Conservation (phyloP, 371 early-diverging fungal species). For the Coemansia sp. region DNA sequence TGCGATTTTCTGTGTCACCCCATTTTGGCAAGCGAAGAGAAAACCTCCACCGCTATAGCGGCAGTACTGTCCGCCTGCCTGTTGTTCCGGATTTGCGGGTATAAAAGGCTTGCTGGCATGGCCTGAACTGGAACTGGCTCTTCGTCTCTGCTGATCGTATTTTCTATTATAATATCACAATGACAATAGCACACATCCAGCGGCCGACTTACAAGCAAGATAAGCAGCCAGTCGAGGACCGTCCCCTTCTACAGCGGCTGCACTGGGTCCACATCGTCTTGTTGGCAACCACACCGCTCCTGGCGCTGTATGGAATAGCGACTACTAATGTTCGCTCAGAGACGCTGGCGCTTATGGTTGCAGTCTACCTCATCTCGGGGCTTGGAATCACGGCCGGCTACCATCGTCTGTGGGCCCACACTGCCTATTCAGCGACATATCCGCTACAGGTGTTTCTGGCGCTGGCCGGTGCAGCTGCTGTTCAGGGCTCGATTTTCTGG, state of each 20-base stretch:
- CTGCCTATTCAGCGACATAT: constrained; percentile 65
- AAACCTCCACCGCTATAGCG: no score
- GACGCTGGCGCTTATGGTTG: constrained; percentile 71
- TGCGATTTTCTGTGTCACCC: no score
- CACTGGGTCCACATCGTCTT: constrained; percentile 80
- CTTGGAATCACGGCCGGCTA: constrained; percentile 92
- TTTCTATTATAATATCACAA: not conserved
- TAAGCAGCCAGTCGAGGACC: constrained; percentile 43
- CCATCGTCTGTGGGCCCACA: constrained; percentile 80
- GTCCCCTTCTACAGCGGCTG: constrained; percentile 52
- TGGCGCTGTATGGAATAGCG: constrained; percentile 76
- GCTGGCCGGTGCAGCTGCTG: constrained; percentile 70
- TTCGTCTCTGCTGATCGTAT: not conserved
- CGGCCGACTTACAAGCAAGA: constrained; percentile 49
- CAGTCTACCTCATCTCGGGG: constrained; percentile 81
- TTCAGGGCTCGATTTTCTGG: constrained; percentile 82
- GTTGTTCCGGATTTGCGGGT: no score
- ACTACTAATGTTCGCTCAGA: constrained; percentile 64
- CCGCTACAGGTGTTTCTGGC: constrained; percentile 62
- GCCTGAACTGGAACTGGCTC: no score
- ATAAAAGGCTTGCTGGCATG: not conserved
- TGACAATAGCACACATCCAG: constrained; percentile 20
- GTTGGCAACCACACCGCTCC: constrained; percentile 71
- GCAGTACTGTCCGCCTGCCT: no score
- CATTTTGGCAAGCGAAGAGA: no score